Evolutionary conservation across 2,329 filamentous ascomycete species (phyloP), one percentile per base, ranked within the genome.

Genomic region (Elsinoe necatrix): DNA sequence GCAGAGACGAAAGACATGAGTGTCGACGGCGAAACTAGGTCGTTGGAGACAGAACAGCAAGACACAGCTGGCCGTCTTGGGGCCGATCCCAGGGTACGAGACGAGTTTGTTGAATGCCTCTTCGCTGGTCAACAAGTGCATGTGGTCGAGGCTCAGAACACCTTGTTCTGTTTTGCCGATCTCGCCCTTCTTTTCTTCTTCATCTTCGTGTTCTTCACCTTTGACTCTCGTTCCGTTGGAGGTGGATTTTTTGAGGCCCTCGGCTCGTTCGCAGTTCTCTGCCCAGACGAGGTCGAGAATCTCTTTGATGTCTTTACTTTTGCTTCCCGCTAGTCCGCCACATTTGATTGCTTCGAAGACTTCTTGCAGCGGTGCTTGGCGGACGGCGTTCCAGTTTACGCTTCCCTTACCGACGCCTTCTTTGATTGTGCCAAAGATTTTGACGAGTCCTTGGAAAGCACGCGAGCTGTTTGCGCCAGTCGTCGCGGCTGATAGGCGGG

Each of bases 301-400:
- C 14, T 72, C 71, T 67, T 91, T 89, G 65, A 95, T 88, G 61
- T 84, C 77, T 54, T 79, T 83, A 58, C 82, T 84, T 69, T 91
- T 93, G 14, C 77, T 75, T n/a, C 80, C 78, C 1, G 82, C 85
- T 1, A 91, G 73, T 0, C 89, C 89, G 8, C 87, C 87, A 6
- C 73, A 71, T 62, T 82, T 83, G 65, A 93, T 89, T 0, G 86
- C 80, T 52, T 84, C 72, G 45, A 80, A 80, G n/a, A 93, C 74
- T 4, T 85, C 80, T 37, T 79, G 73, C 3, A 80, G 67, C 1
- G 80, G 69, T 1, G 83, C 80, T 23, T 73, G 68, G 20, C 82
- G 80, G 1, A 91, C 84, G 8, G 80, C 81, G 62, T 89, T 81
- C 85, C 86, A 92, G 66, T 90, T 75, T 6, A 90, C 84, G 56